These are phyloP conservation scores for Flueggea neowawraea DNA, from an alignment of 441 rosid genomes.

Conservation along the genomic window DNA sequence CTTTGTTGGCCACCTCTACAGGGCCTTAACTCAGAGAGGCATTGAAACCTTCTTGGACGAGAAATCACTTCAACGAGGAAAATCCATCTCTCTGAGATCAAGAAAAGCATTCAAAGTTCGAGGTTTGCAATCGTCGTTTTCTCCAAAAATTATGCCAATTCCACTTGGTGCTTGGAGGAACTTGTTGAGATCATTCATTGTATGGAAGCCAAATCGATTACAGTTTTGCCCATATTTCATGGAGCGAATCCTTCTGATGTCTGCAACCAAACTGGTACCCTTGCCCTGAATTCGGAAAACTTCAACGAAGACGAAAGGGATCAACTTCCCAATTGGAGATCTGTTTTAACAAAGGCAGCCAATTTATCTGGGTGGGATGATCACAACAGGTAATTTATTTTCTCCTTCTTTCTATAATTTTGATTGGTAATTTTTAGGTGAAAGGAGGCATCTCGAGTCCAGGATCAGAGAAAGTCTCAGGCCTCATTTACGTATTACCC, in stretches of 20 bases:
- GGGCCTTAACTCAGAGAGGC: slow-evolving; percentile 2
- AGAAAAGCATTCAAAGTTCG: not conserved
- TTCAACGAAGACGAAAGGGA: not conserved
- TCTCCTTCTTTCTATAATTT: too few species aligned
- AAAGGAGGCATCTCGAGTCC: too few species aligned
- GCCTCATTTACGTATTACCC: too few species aligned
- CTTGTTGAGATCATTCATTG: slow-evolving; percentile 5
- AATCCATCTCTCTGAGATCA: not conserved
- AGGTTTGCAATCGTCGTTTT: slow-evolving; percentile 9
- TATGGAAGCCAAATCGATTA: not conserved
- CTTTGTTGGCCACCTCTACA: slow-evolving; percentile 1
- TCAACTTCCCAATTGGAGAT: not conserved
- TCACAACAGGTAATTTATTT: not conserved
- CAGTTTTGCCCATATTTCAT: slow-evolving; percentile 6
- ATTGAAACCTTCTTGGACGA: slow-evolving; percentile 7
- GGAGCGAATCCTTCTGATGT: slow-evolving; percentile 4
- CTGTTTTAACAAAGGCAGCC: slow-evolving; percentile 3
- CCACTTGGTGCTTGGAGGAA: slow-evolving; percentile 10
- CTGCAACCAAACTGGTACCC: not conserved
- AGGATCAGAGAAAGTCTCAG: too few species aligned
- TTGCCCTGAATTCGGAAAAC: not conserved
- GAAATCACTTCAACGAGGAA: not conserved
- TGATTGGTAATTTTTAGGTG: too few species aligned
- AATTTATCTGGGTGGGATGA: slow-evolving; percentile 3
- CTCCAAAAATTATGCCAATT: slow-evolving; percentile 5